These are phyloP conservation scores for Adansonia grandidieri DNA, from an alignment of 441 rosid species.

Conservation along the genomic window DNA sequence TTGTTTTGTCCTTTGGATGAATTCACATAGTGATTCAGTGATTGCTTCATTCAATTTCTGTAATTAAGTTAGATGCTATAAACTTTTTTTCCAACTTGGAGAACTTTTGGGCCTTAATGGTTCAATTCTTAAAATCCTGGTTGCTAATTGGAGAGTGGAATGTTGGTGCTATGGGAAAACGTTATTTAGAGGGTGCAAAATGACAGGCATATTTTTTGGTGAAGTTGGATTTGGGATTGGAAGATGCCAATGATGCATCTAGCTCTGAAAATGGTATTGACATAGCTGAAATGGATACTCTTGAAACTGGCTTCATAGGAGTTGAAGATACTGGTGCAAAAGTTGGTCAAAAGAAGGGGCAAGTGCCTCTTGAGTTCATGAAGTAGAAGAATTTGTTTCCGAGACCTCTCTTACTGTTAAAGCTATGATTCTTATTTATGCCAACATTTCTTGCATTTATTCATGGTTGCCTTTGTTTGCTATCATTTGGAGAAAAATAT, in stretches of 20 bases:
- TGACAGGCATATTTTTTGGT: conserved; percentile 41
- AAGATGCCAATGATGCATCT: conserved; percentile 36
- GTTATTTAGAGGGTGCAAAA: conserved; percentile 44
- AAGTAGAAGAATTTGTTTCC: conserved; percentile 43
- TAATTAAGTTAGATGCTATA: not conserved
- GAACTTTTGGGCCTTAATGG: not conserved
- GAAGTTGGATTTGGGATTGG: conserved; percentile 45
- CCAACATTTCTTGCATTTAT: conserved; percentile 6
- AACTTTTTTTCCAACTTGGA: conserved; percentile 1
- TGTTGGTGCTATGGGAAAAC: conserved; percentile 55
- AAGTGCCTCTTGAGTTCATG: conserved; percentile 37
- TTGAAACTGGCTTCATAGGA: conserved; percentile 33
- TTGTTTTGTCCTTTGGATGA: not conserved
- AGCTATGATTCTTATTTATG: conserved; percentile 51
- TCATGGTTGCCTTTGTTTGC: conserved; percentile 16
- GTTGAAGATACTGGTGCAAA: conserved; percentile 38
- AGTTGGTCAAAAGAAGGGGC: conserved; percentile 34
- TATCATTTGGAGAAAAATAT: conserved; percentile 17
- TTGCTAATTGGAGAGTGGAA: conserved; percentile 53
- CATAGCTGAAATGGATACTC: conserved; percentile 32
- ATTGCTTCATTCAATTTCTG: not conserved
- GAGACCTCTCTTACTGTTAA: conserved; percentile 69
- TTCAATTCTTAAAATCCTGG: conserved; percentile 20
- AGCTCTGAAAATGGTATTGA: conserved; percentile 33
- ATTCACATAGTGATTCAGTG: not conserved